A percentile compares a stretch with the other conserved stretches of the same genome.
phyloP scores from a whole-genome alignment of 2,329 filamentous ascomycete species.

The Xylariales sp. region DNA sequence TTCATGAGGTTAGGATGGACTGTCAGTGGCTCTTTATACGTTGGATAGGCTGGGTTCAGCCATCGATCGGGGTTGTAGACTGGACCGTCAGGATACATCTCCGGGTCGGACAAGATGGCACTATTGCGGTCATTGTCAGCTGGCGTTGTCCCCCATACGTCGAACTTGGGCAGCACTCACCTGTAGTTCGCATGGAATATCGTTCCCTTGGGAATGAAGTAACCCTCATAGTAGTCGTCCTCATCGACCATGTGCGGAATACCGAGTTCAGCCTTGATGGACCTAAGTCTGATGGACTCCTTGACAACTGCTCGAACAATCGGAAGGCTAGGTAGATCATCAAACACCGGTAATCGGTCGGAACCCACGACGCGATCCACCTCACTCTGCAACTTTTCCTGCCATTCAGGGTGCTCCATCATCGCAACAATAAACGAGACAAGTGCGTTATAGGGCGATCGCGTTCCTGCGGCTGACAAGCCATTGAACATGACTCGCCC shows the following conservation, averaged over 20 bases:
- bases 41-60: constrained; percentile 21
- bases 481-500: background rate
- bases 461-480: constrained; percentile 3
- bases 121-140: background rate
- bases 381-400: constrained; percentile 9
- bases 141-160: background rate
- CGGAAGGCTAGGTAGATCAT: constrained; percentile 5
- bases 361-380: constrained; percentile 14
- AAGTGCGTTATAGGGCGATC: constrained; percentile 6
- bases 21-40: constrained; percentile 22
- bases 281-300: constrained; percentile 11
- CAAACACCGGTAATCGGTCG: constrained; percentile 10
- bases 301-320: constrained; percentile 7
- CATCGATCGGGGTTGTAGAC: constrained; percentile 24
- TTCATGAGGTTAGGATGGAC: constrained; percentile 27
- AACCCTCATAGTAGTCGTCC: constrained; percentile 15
- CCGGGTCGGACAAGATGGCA: constrained; percentile 18
- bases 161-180: background rate
- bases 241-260: constrained; percentile 11
- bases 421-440: constrained; percentile 7
- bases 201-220: constrained; percentile 12
- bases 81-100: constrained; percentile 24
- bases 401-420: constrained; percentile 10
- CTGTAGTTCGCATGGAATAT: constrained; percentile 10
- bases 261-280: constrained; percentile 9